Conservation (phyloP, 108 stramenopile species). For the Epithemia pelagica region DNA sequence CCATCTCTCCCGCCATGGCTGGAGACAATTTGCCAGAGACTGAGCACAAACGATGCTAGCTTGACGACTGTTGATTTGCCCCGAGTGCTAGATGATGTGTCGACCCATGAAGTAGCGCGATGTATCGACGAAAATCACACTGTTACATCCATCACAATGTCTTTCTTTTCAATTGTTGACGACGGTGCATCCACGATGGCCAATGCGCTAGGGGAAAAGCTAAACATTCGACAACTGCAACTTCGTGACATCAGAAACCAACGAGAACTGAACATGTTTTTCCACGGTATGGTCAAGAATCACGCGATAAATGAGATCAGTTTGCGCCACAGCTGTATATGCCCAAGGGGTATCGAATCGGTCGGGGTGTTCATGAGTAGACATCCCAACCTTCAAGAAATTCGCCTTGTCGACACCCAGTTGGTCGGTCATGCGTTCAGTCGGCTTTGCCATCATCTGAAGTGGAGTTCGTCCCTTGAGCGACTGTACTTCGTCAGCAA, state of each 20-base stretch:
- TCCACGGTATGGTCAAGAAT: constrained; percentile 7
- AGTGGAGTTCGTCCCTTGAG: not conserved
- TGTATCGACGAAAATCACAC: constrained; percentile 10
- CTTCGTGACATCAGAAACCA: constrained; percentile 15
- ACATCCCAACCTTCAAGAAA: constrained; percentile 9
- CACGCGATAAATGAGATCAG: constrained; percentile 11
- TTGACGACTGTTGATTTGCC: constrained; percentile 15
- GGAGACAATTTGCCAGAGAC: constrained; percentile 15
- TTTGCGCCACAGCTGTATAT: constrained; percentile 17
- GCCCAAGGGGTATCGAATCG: constrained; percentile 1
- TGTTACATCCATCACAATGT: constrained; percentile 7
- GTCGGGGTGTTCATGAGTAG: not conserved
- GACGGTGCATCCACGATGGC: constrained; percentile 18
- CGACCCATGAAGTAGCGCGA: constrained; percentile 2
- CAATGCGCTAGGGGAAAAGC: constrained; percentile 2
- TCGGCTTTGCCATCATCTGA: constrained; percentile 4
- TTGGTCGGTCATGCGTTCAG: not conserved
- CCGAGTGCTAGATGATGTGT: constrained; percentile 12
- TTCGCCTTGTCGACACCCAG: constrained; percentile 20
- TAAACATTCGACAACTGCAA: constrained; percentile 13
- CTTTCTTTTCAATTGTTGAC: constrained; percentile 16
- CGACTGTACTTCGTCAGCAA: constrained; percentile 15
- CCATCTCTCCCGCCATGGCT: constrained; percentile 19
- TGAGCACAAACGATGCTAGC: constrained; percentile 11
- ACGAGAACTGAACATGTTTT: constrained; percentile 12